A percentile compares a stretch with the other conserved stretches of the same genome.
Conservation (phyloP, 2,329 filamentous ascomycete species). For the Trichoderma brevicompactum region DNA sequence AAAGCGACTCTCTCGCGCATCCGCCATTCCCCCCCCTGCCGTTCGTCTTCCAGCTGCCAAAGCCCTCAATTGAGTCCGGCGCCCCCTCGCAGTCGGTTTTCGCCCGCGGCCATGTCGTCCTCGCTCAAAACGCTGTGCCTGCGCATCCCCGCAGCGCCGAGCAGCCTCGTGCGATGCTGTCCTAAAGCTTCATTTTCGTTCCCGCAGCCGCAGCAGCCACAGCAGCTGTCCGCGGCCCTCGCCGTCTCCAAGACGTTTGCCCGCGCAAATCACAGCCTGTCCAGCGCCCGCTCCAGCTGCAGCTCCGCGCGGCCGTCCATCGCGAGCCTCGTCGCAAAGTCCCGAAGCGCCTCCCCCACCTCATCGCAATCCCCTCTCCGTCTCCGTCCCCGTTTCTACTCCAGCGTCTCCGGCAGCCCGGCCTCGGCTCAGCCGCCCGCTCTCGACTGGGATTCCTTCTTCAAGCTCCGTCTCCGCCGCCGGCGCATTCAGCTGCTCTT, state of each 20-base stretch:
- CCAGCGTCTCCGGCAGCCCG: constrained; percentile 15
- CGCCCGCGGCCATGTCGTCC: constrained; percentile 37
- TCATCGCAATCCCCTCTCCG: constrained; percentile 23
- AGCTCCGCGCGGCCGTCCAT: constrained; percentile 16
- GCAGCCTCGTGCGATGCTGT: constrained; percentile 36
- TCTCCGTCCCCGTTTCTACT: constrained; percentile 31
- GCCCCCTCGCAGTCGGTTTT: neutral
- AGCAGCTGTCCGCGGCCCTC: constrained; percentile 30
- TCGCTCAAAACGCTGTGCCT: constrained; percentile 42
- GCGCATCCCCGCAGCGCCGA: constrained; percentile 38
- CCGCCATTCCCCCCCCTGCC: neutral
- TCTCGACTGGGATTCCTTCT: constrained; percentile 90
- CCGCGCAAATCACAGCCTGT: constrained; percentile 21
- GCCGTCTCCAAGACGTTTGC: constrained; percentile 5
- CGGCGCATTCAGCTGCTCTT: constrained; percentile 82
- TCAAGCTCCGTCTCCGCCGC: constrained; percentile 83
- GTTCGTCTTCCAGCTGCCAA: neutral
- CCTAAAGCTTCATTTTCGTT: constrained; percentile 40
- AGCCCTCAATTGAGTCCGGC: no score
- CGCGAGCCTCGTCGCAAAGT: constrained; percentile 20
- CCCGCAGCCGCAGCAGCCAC: neutral
- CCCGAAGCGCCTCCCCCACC: constrained; percentile 21
- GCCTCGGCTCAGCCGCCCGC: constrained; percentile 14
- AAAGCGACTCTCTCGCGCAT: neutral
- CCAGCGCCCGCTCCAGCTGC: neutral